Base-by-base conservation (phyloP, 2,329 filamentous ascomycete genomes). In the Diaporthe vexans region DNA sequence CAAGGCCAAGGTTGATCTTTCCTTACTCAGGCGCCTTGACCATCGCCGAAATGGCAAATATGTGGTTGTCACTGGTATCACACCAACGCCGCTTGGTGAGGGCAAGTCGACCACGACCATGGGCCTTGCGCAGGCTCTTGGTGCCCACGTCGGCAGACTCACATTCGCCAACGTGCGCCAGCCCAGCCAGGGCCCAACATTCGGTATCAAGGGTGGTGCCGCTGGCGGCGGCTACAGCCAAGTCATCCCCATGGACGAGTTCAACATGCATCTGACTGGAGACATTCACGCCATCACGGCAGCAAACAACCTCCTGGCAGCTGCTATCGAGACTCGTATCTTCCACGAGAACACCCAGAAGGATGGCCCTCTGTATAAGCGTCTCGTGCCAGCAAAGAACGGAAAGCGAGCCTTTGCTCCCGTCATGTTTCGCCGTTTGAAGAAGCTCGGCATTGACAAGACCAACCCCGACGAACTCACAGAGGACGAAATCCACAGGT, bases 181-280 rank as follows among this genome's bases (percentile, higher is more conserved):
- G 83, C 97, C 97, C 68, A 98, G 95, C 80, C 97, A 98, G 86
- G 97, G 97, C 6, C 97, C 97, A 73, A 99, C 97, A 0, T 99
- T 99, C 83, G 97, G 97, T 80, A 98, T 99, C 89, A 99, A 99
- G 89, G 97, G 97, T 76, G 97, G 97, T 80, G 97, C 97, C 75
- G 97, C 97, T 73, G 97, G 97, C 80, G 97, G 97, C 83, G 97
- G 97, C 52, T 99, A 98, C 90, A 98, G 95, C 83, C 97, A 99
- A 84, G 97, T 99, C 81, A 98, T 99, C 80, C 97, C 97, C 74
- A 99, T 99, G 97, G 97, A 99, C 80, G 97, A 99, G 84, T 99
- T 99, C 88, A 99, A 99, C 85, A 88, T 99, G 81, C 97, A 99
- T 84, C 86, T 99, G 80, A 99, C 97, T 72, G 97, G 97, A 80